Base-by-base conservation (phyloP, 2,329 filamentous ascomycete genomes). In the Fusarium sp. region DNA sequence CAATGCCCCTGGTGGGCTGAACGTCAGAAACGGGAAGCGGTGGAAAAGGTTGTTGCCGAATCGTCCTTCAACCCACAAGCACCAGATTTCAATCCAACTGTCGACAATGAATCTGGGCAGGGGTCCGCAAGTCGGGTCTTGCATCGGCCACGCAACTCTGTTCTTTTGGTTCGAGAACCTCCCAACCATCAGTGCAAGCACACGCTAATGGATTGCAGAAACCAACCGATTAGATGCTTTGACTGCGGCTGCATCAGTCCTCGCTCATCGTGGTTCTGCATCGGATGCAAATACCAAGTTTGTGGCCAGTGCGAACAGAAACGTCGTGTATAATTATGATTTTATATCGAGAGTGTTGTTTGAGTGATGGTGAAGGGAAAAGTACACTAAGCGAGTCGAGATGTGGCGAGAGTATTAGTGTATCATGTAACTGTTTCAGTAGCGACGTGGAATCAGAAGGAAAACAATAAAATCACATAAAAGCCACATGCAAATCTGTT, bases 1-100 rank as follows among this genome's bases (percentile, higher is more conserved):
- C n/a, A 14, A 4, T 67, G 64, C 8, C 3, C 38, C 2, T 62
- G 56, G 63, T 67, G 56, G 64, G 12, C 27, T 8, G 56, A 46
- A 6, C 27, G 63, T 2, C 32, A 67, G 29, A 18, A 24, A 1
- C 47, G 30, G 11, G 16, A 51, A 6, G 22, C 25, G 3, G 42
- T 0, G 4, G 6, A 24, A 2, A 27, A 20, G 22, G 4, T 27
- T 8, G 29, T 18, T 4, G 11, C 58, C 11, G 22, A 15, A 10
- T 20, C 53, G 6, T 4, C 5, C 6, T 30, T 56, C 22, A n/a
- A 54, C 18, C 30, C 61, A 18, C 16, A 38, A 11, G 38, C 24
- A 43, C 8, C 16, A 1, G 6, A n/a, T 2, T 58, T 45, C 2
- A 10, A 24, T 0, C 34, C 34, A 3, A 20, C 16, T 6, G 18